Percentiles rank a stretch among this genome's conserved stretches.
Conservation (phyloP, 257 asterid species). For the Coffea eugenioides region DNA sequence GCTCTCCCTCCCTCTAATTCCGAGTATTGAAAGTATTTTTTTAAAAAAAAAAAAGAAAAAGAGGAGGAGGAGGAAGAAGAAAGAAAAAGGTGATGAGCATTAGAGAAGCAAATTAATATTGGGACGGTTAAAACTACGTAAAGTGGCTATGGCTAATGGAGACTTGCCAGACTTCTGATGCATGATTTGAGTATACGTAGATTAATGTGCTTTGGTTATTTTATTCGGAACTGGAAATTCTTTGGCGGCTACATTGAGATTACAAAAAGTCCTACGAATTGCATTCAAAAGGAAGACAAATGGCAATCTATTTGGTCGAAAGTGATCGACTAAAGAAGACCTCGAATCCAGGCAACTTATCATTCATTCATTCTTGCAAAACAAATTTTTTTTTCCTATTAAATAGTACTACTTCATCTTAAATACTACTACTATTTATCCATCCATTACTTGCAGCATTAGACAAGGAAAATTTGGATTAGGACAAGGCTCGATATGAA, state of each 20-base stretch:
- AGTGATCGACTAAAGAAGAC: not conserved
- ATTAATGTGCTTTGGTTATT: not conserved
- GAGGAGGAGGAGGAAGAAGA: not conserved
- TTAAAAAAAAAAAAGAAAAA: not conserved
- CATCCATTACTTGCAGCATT: not conserved
- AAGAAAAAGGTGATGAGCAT: not conserved
- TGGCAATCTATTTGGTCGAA: not conserved
- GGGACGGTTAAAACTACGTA: not conserved
- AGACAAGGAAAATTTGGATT: not conserved
- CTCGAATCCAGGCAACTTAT: not conserved
- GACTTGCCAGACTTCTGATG: not conserved
- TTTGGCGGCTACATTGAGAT: conserved; percentile 3
- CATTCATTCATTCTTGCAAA: not conserved
- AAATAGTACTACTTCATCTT: no score
- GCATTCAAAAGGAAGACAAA: not conserved
- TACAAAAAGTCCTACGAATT: not conserved
- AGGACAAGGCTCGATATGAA: not conserved
- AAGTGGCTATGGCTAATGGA: conserved; percentile 2
- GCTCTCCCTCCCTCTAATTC: not conserved
- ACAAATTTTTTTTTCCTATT: no score
- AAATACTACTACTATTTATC: no score
- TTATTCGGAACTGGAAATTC: not conserved
- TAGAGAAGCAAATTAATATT: not conserved
- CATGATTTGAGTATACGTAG: not conserved
- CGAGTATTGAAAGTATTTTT: not conserved